Conservation (phyloP, 2,329 filamentous ascomycete species). For the Paraphaeosphaeria minitans region DNA sequence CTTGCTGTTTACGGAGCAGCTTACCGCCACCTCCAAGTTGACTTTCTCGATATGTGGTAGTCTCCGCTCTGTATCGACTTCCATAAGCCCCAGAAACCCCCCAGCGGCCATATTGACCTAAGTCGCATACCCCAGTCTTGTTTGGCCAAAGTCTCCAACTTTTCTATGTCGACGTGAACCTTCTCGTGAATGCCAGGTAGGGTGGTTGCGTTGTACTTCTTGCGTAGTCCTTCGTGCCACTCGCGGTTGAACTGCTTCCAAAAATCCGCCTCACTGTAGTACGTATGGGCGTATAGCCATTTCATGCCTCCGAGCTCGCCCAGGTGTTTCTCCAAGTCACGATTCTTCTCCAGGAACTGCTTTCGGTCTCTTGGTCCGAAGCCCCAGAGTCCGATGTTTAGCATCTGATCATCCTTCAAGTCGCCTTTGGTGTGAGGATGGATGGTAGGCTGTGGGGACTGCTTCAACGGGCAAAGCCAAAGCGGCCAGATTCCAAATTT, state of each 20-base stretch:
- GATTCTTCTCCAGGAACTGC: slow-evolving; percentile 60
- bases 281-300: slow-evolving; percentile 72
- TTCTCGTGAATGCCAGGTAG: slow-evolving; percentile 72
- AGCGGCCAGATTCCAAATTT: slow-evolving; percentile 53
- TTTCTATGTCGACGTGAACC: slow-evolving; percentile 56
- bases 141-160: slow-evolving; percentile 32
- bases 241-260: slow-evolving; percentile 66
- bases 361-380: slow-evolving; percentile 58
- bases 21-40: slow-evolving; percentile 39
- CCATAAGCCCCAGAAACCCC: slow-evolving; percentile 46
- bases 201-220: slow-evolving; percentile 63
- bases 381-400: slow-evolving; percentile 76
- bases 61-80: slow-evolving; percentile 47
- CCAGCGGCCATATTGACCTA: slow-evolving; percentile 43
- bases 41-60: slow-evolving; percentile 41
- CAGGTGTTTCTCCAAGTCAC: slow-evolving; percentile 64
- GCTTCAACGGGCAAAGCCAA: slow-evolving; percentile 55
- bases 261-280: slow-evolving; percentile 71
- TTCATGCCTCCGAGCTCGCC: slow-evolving; percentile 67
- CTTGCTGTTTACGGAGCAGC: background rate
- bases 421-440: slow-evolving; percentile 40
- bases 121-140: slow-evolving; percentile 32
- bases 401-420: slow-evolving; percentile 45
- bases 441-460: slow-evolving; percentile 40
- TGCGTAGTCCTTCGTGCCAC: slow-evolving; percentile 64